Evolutionary conservation across 2,329 filamentous ascomycete genomes (phyloP).

Genomic region (Fusarium torreyae): DNA sequence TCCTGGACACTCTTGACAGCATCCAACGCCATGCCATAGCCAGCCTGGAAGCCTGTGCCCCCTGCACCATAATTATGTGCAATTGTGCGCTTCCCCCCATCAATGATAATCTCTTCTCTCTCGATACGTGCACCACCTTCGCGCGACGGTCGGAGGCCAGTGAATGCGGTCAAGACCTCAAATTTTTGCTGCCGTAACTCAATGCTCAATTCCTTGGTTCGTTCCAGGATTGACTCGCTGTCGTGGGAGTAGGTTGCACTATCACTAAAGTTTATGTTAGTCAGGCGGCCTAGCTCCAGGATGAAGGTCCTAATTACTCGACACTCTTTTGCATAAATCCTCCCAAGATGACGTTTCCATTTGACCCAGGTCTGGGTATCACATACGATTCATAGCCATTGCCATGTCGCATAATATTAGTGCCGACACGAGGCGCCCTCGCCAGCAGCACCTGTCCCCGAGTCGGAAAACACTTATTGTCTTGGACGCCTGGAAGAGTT

Average conservation of each 20-base stretch:
- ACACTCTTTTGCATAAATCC: slow-evolving; percentile 15
- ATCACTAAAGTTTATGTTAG: neutral
- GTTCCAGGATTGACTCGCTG: slow-evolving; percentile 2
- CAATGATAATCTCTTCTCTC: neutral
- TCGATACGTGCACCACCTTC: slow-evolving; percentile 4
- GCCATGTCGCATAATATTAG: slow-evolving; percentile 8
- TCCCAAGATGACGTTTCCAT: slow-evolving; percentile 12
- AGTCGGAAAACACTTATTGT: slow-evolving; percentile 10
- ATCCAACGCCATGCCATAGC: slow-evolving; percentile 14
- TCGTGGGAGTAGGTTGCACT: neutral
- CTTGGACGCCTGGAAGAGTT: neutral
- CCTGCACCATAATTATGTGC: slow-evolving; percentile 15
- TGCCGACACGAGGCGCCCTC: neutral
- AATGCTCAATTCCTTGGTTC: neutral
- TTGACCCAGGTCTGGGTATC: slow-evolving; percentile 7
- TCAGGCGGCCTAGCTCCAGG: accelerated
- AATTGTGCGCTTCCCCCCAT: neutral
- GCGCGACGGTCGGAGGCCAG: slow-evolving; percentile 8
- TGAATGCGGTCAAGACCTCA: neutral
- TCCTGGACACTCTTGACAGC: slow-evolving; percentile 5
- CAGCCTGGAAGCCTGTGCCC: slow-evolving; percentile 16
- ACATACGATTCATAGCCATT: slow-evolving; percentile 10
- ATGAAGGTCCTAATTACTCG: neutral
- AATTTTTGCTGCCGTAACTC: neutral
- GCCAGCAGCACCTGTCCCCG: neutral